Evolutionary conservation across 23 red algal genomes (phyloP).

Genomic region (Gracilaria vermiculophylla): DNA sequence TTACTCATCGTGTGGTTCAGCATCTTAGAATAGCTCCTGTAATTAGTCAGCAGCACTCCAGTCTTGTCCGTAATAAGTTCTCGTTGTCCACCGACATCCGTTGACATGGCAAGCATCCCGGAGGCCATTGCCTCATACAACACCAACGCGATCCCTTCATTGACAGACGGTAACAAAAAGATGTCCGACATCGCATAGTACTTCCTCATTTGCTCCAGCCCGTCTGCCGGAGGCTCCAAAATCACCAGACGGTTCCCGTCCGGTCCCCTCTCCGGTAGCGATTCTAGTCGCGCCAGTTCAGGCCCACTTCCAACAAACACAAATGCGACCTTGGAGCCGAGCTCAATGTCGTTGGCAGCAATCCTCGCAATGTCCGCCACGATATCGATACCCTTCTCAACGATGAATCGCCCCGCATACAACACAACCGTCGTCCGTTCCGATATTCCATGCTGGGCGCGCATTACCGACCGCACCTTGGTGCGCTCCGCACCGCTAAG

Average conservation of each 20-base stretch:
- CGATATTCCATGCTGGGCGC: slow-evolving; percentile 10
- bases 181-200: slow-evolving; percentile 67
- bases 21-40: slow-evolving; percentile 33
- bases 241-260: slow-evolving; percentile 7
- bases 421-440: slow-evolving; percentile 40
- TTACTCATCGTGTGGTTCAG: slow-evolving; percentile 37
- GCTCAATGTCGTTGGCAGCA: background rate
- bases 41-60: slow-evolving; percentile 46
- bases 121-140: slow-evolving; percentile 57
- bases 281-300: background rate
- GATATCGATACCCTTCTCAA: slow-evolving; percentile 66
- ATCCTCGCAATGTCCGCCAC: slow-evolving; percentile 23
- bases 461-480: slow-evolving; percentile 22
- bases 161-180: slow-evolving; percentile 57
- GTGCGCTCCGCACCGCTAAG: background rate
- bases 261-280: background rate
- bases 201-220: slow-evolving; percentile 40
- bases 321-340: slow-evolving; percentile 7
- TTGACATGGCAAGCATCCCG: slow-evolving; percentile 46
- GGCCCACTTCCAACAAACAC: slow-evolving; percentile 54
- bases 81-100: slow-evolving; percentile 49
- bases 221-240: slow-evolving; percentile 27
- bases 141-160: slow-evolving; percentile 61
- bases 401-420: slow-evolving; percentile 54
- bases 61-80: slow-evolving; percentile 47